These are phyloP conservation scores for Amyloporia xantha DNA, from an alignment of 768 basidiomycete species.

Conservation along the genomic window DNA sequence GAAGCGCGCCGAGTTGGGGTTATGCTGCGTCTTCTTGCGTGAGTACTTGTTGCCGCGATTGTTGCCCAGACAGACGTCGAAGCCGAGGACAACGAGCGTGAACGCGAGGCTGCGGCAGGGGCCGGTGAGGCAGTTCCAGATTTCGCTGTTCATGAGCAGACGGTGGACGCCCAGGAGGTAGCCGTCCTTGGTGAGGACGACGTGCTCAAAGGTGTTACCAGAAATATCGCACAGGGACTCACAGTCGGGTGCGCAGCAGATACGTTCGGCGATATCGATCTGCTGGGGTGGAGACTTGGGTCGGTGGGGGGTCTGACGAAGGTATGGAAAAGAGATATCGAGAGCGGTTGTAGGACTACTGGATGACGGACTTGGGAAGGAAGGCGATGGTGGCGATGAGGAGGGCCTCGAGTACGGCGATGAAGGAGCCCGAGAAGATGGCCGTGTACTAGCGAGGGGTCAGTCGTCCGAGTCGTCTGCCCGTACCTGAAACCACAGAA, in stretches of 20 bases:
- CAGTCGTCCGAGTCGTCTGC: slow-evolving; percentile 18
- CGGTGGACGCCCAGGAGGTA: slow-evolving; percentile 78
- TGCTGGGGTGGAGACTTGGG: slow-evolving; percentile 24
- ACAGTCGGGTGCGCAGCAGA: slow-evolving; percentile 43
- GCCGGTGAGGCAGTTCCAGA: slow-evolving; percentile 76
- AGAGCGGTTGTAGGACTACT: slow-evolving; percentile 72
- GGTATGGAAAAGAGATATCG: slow-evolving; percentile 55
- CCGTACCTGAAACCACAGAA: too few species aligned
- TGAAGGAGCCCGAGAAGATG: slow-evolving; percentile 28
- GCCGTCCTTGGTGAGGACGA: slow-evolving; percentile 80
- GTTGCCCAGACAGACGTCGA: slow-evolving; percentile 83
- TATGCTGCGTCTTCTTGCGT: slow-evolving; percentile 68
- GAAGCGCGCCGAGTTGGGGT: slow-evolving; percentile 62
- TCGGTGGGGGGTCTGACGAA: slow-evolving; percentile 32
- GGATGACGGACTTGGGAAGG: slow-evolving; percentile 33
- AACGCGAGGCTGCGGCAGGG: slow-evolving; percentile 66
- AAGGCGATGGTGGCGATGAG: slow-evolving; percentile 28
- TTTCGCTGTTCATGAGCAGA: slow-evolving; percentile 81
- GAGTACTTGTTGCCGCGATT: slow-evolving; percentile 88
- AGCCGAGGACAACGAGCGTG: slow-evolving; percentile 73
- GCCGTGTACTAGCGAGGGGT: slow-evolving; percentile 27
- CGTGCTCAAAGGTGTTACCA: slow-evolving; percentile 71
- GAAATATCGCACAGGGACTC: slow-evolving; percentile 61
- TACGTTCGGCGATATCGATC: slow-evolving; percentile 28
- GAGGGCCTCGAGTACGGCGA: slow-evolving; percentile 45